Evolutionary conservation across 345 rosid genomes (phyloP).

Genomic region (Rubroshorea leprosula): DNA sequence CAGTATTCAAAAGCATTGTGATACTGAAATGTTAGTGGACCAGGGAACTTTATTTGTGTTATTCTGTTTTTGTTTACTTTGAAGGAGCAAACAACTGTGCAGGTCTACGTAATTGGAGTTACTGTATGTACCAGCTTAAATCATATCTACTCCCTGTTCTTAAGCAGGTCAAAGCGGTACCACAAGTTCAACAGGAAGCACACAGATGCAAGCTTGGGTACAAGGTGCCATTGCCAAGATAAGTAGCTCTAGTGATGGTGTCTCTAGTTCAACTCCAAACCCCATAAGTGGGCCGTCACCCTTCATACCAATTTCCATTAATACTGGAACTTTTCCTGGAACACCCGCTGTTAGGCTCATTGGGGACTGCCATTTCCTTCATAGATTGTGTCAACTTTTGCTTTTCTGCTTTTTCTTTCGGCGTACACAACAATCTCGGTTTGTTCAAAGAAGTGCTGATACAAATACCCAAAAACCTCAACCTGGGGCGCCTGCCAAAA

Average conservation of each 20-base stretch:
- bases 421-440: slow-evolving; percentile 55
- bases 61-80: no score
- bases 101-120: background rate
- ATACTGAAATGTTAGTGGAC: background rate
- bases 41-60: no score
- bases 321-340: slow-evolving; percentile 99
- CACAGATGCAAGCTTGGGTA: slow-evolving; percentile 99
- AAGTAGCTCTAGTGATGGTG: slow-evolving; percentile 81
- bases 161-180: slow-evolving; percentile 76
- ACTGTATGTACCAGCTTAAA: background rate
- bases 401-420: slow-evolving; percentile 93
- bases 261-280: slow-evolving; percentile 51
- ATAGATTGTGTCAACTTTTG: slow-evolving; percentile 92
- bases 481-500: slow-evolving; percentile 60
- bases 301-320: slow-evolving; percentile 95
- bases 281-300: slow-evolving; percentile 77
- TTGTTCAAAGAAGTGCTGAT: slow-evolving; percentile 64
- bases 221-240: slow-evolving; percentile 98
- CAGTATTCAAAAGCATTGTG: slow-evolving; percentile 30
- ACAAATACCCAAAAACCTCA: slow-evolving; percentile 69
- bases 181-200: slow-evolving; percentile 81
- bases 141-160: background rate
- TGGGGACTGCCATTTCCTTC: slow-evolving; percentile 99
- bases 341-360: slow-evolving; percentile 99
- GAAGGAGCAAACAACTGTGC: background rate